phyloP scores from a whole-genome alignment of 352 stramenopile species.

The Halophytophthora polymorphica region DNA sequence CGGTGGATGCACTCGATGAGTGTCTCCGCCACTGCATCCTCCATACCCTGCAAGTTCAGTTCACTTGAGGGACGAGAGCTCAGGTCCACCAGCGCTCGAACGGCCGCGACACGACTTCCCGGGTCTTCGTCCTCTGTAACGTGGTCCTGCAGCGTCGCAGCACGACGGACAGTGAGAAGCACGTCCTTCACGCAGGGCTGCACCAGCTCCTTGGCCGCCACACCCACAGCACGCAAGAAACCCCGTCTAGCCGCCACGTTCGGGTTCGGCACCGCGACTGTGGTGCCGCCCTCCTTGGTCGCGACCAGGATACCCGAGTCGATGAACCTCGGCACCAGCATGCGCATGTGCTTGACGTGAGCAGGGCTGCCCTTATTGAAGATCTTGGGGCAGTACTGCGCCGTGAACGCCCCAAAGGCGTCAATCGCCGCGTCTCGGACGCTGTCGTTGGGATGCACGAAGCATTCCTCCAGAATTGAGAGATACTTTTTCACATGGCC shows the following conservation, averaged over 20 bases:
- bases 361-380: conserved; percentile 40
- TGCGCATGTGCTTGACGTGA: conserved; percentile 46
- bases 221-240: conserved; percentile 53
- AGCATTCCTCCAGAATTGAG: conserved; percentile 83
- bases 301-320: conserved; percentile 37
- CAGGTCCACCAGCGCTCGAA: conserved; percentile 89
- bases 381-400: conserved; percentile 85
- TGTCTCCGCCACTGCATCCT: conserved; percentile 71
- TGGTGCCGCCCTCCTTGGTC: conserved; percentile 16
- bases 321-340: conserved; percentile 62
- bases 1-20: conserved; percentile 84
- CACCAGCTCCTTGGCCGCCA: conserved; percentile 35
- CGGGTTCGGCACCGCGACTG: conserved; percentile 44
- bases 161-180: conserved; percentile 39
- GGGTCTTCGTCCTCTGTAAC: conserved; percentile 85
- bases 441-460: conserved; percentile 92
- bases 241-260: conserved; percentile 91
- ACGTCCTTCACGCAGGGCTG: conserved; percentile 23
- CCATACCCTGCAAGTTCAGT: conserved; percentile 37
- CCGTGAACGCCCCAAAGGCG: conserved; percentile 84
- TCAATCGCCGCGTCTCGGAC: conserved; percentile 89
- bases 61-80: conserved; percentile 49
- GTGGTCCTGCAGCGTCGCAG: conserved; percentile 42
- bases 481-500: conserved; percentile 79
- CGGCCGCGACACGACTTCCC: conserved; percentile 94